Evolutionary conservation across 2,329 filamentous ascomycete species (phyloP), one percentile per base, ranked within the genome.

Genomic region (Fusarium nelsonii): DNA sequence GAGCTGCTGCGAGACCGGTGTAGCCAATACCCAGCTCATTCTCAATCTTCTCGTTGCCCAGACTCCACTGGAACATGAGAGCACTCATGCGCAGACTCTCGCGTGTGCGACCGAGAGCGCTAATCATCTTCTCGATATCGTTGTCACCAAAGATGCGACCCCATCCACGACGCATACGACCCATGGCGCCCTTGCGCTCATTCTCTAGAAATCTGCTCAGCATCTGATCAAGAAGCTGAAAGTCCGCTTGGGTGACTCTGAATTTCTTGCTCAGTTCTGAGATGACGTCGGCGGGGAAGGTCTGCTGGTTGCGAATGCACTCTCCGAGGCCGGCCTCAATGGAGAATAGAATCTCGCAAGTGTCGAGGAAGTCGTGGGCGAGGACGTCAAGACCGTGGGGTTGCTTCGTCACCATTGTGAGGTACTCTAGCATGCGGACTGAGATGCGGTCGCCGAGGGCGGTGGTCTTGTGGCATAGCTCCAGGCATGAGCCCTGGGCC

Each of bases 251-350:
- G 12, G 88, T 86, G 26, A 86, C 83, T 36, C 85, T 84, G 73
- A 92, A 88, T 70, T 89, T 90, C 76, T 85, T 85, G 71, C 88
- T 87, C 46, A 92, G 82, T 76, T 91, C 89, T n/a, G 83, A 79
- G 32, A 87, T 81, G 77, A 91, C 86, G 57, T 91, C 89, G 6
- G 78, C 72, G 0, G 90, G 88, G 18, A 91, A 83, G 16, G 82
- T 79, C 68, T 87, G 85, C 16, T 81, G 79, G 20, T 81, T 83
- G 40, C 83, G 81, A 32, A 81, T 77, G 44, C 82, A 84, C 70
- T 88, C 85, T n/a, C 80, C 78, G 54, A 92, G 82, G 7, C 90
- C 90, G 23, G 87, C 85, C 77, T 91, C 89, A 65, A 92, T 88
- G n/a, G 87, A 86, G 82, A 89, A 91, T 41, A 92, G 81, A 41